Evolutionary conservation across 129 eudicot species (phyloP), one percentile per base, ranked within the genome.

Genomic region (Arctium lappa): DNA sequence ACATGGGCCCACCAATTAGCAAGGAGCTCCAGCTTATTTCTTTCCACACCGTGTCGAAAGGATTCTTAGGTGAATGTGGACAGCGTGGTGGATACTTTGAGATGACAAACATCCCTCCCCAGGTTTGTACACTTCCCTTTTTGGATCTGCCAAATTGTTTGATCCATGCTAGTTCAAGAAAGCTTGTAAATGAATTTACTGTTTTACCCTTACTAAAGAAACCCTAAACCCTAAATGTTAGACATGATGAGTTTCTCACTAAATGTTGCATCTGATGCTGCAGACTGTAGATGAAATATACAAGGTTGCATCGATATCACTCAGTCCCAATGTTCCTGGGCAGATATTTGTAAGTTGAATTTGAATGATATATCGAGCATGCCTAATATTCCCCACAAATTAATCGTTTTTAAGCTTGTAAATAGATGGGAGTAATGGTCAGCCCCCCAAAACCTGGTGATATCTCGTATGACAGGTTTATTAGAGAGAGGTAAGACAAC

Each of bases 231-330:
- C 33, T 22, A 66, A 66, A 8, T 34, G 34, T 66, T 66, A 66
- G 4, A 79, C 33, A 69, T 36, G 33, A 39, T 78, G 74, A 42
- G 66, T 30, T 82, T 69, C n/a, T 82, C 33, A 76, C 42, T 32
- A 12, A 79, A 22, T 32, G 32, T 73, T 78, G 69, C 31, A 50
- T 83, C 6, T 79, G 50, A 60, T 88, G 66, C 44, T 93, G 84
- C 98, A 96, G 99, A 80, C 99, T 4, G 99, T 96, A 36, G 99
- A 96, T 84, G 99, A 96, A 84, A 96, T 96, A 44, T 96, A 96
- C 85, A 96, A 96, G 88, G 92, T 96, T 83, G 94, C 99, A 73
- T 96, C 99, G 10, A 93, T 96, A 78, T 84, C 99, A 75, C 98
- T 96, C 70, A 93, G 99, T 85, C 98, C 99, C 60, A 92, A 91